phyloP scores from a whole-genome alignment of 2,329 filamentous ascomycete genomes.

The Penicillium nordicum region DNA sequence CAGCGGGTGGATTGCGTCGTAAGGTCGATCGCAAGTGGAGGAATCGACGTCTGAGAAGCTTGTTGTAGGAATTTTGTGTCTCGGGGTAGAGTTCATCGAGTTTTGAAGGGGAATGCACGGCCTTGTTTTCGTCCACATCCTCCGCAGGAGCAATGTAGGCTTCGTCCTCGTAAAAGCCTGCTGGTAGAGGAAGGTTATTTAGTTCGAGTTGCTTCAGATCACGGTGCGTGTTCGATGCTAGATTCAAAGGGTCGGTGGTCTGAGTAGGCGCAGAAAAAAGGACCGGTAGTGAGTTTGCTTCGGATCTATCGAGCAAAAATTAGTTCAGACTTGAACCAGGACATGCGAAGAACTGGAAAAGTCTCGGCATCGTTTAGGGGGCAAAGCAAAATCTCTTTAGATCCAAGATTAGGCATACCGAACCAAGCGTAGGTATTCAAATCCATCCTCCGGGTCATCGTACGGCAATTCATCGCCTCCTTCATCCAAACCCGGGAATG shows the following conservation, averaged over 20 bases:
- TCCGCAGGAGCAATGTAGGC: slow-evolving; percentile 66
- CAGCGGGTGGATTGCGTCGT: slow-evolving; percentile 52
- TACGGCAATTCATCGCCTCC: slow-evolving; percentile 59
- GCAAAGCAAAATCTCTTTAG: background rate
- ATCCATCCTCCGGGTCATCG: slow-evolving; percentile 63
- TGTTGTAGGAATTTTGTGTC: slow-evolving; percentile 65
- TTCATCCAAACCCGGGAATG: slow-evolving; percentile 62
- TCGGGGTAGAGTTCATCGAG: slow-evolving; percentile 34
- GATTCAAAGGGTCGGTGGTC: slow-evolving; percentile 8
- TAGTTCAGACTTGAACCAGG: slow-evolving; percentile 1
- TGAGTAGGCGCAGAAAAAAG: slow-evolving; percentile 62
- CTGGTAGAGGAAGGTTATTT: slow-evolving; percentile 50
- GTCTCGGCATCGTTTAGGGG: background rate
- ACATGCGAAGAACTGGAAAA: background rate
- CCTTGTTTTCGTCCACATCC: slow-evolving; percentile 42
- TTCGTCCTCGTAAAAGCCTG: slow-evolving; percentile 72
- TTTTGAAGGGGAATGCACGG: slow-evolving; percentile 21
- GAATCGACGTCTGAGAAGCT: slow-evolving; percentile 64
- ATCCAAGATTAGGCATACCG: slow-evolving; percentile 52
- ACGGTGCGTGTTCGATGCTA: background rate
- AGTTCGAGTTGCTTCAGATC: slow-evolving; percentile 20
- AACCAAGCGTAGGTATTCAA: slow-evolving; percentile 68
- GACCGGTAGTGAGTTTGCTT: slow-evolving; percentile 71
- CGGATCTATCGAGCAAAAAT: slow-evolving; percentile 52
- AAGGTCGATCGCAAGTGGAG: slow-evolving; percentile 61